phyloP scores from a whole-genome alignment of 2,329 filamentous ascomycete species.

The Xylaria sp. region DNA sequence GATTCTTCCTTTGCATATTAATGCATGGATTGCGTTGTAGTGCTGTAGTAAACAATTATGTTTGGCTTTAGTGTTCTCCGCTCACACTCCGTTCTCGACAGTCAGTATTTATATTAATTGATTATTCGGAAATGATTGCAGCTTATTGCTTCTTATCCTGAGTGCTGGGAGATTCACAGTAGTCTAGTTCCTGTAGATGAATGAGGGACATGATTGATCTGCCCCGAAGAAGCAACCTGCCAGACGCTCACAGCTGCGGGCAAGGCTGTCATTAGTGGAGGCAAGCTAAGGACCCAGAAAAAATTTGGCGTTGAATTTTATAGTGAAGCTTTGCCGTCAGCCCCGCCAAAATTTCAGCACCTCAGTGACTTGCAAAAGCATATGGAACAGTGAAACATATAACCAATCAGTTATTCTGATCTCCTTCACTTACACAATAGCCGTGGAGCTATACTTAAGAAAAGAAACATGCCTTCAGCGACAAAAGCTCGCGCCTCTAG shows the following conservation, averaged over 20 bases:
- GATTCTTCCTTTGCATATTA: constrained; percentile 24
- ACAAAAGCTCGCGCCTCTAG: constrained; percentile 38
- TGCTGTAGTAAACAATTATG: constrained; percentile 7
- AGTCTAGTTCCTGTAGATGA: neutral
- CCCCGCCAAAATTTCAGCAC: constrained; percentile 30
- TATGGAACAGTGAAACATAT: neutral
- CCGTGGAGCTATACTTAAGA: neutral
- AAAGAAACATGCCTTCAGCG: constrained; percentile 40
- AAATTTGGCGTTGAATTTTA: constrained; percentile 30
- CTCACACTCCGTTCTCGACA: neutral
- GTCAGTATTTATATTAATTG: constrained; percentile 22
- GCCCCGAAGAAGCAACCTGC: neutral
- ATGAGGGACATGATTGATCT: neutral
- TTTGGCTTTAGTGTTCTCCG: neutral
- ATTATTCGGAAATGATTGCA: constrained; percentile 6
- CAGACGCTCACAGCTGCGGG: constrained; percentile 21
- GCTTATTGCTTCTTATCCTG: neutral
- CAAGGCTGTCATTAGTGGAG: neutral
- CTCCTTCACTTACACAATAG: neutral
- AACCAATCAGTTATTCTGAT: neutral
- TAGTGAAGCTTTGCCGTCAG: constrained; percentile 19
- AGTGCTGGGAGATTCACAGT: neutral
- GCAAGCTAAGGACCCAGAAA: constrained; percentile 19
- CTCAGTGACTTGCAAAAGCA: constrained; percentile 13
- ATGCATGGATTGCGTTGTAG: constrained; percentile 13